phyloP scores from a whole-genome alignment of 306 rosid species.

The Urtica urens region DNA sequence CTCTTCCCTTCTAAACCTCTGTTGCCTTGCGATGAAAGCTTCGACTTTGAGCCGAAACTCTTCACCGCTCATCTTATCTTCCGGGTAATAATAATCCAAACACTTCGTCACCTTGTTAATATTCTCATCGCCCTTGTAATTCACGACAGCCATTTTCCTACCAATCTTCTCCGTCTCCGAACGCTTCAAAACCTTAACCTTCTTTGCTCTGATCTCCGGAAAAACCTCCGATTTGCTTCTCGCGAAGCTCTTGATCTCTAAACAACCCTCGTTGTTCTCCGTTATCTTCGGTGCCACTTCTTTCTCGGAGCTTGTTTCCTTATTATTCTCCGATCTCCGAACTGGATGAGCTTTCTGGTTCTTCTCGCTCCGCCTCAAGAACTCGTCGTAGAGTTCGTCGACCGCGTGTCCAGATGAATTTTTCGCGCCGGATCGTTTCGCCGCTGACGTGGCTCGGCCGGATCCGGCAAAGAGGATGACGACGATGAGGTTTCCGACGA shows the following conservation, averaged over 20 bases:
- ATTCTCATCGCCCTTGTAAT: background rate
- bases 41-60: slow-evolving; percentile 71
- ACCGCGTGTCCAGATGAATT: background rate
- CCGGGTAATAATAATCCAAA: slow-evolving; percentile 30
- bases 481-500: slow-evolving; percentile 60
- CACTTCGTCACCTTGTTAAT: background rate
- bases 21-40: slow-evolving; percentile 72
- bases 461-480: slow-evolving; percentile 59
- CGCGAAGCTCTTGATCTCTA: slow-evolving; percentile 13
- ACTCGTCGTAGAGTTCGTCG: slow-evolving; percentile 41
- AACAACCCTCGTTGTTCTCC: too few relatives aligned
- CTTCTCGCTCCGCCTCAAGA: slow-evolving; percentile 27
- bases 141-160: too few relatives aligned
- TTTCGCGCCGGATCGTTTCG: slow-evolving; percentile 9
- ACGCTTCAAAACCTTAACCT: background rate
- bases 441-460: slow-evolving; percentile 33
- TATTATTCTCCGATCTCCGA: slow-evolving; percentile 1
- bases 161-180: background rate
- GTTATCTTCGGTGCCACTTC: slow-evolving; percentile 22
- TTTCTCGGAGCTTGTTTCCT: background rate
- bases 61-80: slow-evolving; percentile 61
- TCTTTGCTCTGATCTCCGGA: slow-evolving; percentile 1
- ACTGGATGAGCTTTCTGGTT: background rate
- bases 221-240: slow-evolving; percentile 48
- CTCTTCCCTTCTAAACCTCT: slow-evolving; percentile 52